Evolutionary conservation across 179 eudicot genomes (phyloP).

Genomic region (Vitellaria paradoxa): DNA sequence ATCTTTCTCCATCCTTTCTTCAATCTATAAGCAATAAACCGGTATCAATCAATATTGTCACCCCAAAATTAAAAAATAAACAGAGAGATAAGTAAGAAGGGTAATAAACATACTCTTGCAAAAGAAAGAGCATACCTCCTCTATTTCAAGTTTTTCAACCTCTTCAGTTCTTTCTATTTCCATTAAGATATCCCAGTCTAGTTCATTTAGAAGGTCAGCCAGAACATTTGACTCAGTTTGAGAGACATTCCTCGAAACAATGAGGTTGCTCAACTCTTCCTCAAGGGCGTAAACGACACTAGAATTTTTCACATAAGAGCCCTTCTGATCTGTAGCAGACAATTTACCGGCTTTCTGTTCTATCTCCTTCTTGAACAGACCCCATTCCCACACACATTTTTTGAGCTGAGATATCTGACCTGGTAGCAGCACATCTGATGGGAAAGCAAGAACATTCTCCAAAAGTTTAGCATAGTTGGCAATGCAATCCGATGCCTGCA

Average conservation of each 20-base stretch:
- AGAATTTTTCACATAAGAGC: slow-evolving; percentile 26
- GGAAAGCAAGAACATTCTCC: slow-evolving; percentile 71
- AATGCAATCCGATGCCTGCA: slow-evolving; percentile 78
- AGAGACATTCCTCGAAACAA: slow-evolving; percentile 31
- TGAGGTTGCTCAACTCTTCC: slow-evolving; percentile 39
- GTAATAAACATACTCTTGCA: background rate
- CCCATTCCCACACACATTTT: slow-evolving; percentile 78
- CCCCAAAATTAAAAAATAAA: slow-evolving; percentile 5
- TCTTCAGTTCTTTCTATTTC: slow-evolving; percentile 71
- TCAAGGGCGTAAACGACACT: slow-evolving; percentile 61
- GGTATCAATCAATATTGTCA: background rate
- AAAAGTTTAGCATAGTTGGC: slow-evolving; percentile 64
- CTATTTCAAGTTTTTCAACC: slow-evolving; percentile 65
- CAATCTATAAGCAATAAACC: slow-evolving; percentile 47
- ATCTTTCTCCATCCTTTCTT: slow-evolving; percentile 86
- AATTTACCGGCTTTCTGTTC: slow-evolving; percentile 30
- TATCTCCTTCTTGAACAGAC: slow-evolving; percentile 43
- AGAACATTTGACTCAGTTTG: slow-evolving; percentile 27
- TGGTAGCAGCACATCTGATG: slow-evolving; percentile 74
- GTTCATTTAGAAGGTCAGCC: slow-evolving; percentile 44
- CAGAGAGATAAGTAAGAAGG: background rate
- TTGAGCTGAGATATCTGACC: slow-evolving; percentile 56
- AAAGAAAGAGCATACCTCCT: slow-evolving; percentile 51
- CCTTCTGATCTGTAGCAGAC: slow-evolving; percentile 27
- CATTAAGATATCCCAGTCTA: slow-evolving; percentile 69